phyloP scores from a whole-genome alignment of 2,329 filamentous ascomycete species.

The Pseudonectria foliicola region DNA sequence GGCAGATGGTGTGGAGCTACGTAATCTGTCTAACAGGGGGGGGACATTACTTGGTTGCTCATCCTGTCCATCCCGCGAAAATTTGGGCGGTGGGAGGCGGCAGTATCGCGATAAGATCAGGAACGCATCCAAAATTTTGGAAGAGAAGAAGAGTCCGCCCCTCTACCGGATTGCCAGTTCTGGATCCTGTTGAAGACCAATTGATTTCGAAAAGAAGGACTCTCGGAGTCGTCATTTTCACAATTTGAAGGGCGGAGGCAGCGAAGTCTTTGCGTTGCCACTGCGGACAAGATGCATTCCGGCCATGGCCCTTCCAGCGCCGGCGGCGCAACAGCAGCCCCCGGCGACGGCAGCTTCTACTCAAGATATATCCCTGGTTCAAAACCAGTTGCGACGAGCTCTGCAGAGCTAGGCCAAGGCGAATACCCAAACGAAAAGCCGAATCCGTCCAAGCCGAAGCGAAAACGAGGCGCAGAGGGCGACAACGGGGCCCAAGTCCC shows the following conservation, averaged over 20 bases:
- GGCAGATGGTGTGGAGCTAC: too few relatives aligned
- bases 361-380: slow-evolving; percentile 35
- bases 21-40: slow-evolving; percentile 12
- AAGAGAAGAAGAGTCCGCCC: slow-evolving; percentile 6
- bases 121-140: slow-evolving; percentile 29
- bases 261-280: neutral
- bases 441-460: slow-evolving; percentile 22
- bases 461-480: slow-evolving; percentile 29
- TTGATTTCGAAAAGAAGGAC: slow-evolving; percentile 5
- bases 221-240: slow-evolving; percentile 32
- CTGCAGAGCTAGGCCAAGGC: slow-evolving; percentile 9
- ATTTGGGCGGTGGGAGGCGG: slow-evolving; percentile 29
- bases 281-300: neutral
- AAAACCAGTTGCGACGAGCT: slow-evolving; percentile 11
- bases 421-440: slow-evolving; percentile 25
- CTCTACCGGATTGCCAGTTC: too few relatives aligned
- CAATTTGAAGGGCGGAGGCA: slow-evolving; percentile 16
- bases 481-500: slow-evolving; percentile 16
- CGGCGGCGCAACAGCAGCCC: slow-evolving; percentile 4
- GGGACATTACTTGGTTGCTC: slow-evolving; percentile 11
- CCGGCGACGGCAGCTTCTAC: slow-evolving; percentile 24
- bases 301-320: slow-evolving; percentile 3
- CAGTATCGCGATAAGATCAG: slow-evolving; percentile 31
- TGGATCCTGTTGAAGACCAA: too few relatives aligned
- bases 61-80: slow-evolving; percentile 8